These are phyloP conservation scores for Cenococcum geophilum DNA, from an alignment of 495 filamentous ascomycete genomes.

Conservation along the genomic window DNA sequence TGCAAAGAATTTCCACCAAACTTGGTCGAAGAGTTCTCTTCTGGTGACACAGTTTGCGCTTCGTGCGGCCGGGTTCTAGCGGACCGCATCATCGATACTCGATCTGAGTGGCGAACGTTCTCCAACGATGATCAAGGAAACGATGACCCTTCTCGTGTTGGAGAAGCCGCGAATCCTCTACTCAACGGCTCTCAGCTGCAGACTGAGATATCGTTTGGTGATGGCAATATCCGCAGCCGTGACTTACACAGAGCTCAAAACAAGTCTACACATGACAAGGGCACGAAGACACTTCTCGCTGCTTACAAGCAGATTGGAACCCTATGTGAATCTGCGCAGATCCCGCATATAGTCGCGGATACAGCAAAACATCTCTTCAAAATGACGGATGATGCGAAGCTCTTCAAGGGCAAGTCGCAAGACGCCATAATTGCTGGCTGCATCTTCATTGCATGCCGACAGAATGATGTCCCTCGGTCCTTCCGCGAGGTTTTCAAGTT, in stretches of 20 bases:
- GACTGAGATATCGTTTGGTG: slow-evolving; percentile 76
- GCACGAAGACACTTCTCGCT: slow-evolving; percentile 66
- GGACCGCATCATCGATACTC: slow-evolving; percentile 85
- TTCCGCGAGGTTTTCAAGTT: slow-evolving; percentile 88
- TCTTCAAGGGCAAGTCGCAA: slow-evolving; percentile 90
- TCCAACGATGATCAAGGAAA: slow-evolving; percentile 90
- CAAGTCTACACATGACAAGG: slow-evolving; percentile 78
- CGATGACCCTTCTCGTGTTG: slow-evolving; percentile 96
- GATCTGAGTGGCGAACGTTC: slow-evolving; percentile 98
- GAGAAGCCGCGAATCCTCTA: slow-evolving; percentile 79
- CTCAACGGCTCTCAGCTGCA: slow-evolving; percentile 89
- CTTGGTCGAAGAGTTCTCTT: slow-evolving; percentile 84
- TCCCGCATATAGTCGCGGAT: slow-evolving; percentile 72
- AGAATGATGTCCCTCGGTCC: slow-evolving; percentile 76
- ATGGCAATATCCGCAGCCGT: slow-evolving; percentile 58
- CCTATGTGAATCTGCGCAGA: slow-evolving; percentile 77
- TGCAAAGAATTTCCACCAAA: slow-evolving; percentile 89
- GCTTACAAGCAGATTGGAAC: slow-evolving; percentile 88
- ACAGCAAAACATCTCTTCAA: slow-evolving; percentile 93
- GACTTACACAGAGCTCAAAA: slow-evolving; percentile 85
- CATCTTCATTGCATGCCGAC: slow-evolving; percentile 94
- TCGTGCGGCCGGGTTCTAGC: slow-evolving; percentile 88
- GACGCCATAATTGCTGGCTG: slow-evolving; percentile 92
- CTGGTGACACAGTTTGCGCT: slow-evolving; percentile 86
- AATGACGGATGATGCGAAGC: slow-evolving; percentile 80